These are phyloP conservation scores for Coprinopsis marcescibilis DNA, from an alignment of 768 basidiomycete species.

Conservation along the genomic window DNA sequence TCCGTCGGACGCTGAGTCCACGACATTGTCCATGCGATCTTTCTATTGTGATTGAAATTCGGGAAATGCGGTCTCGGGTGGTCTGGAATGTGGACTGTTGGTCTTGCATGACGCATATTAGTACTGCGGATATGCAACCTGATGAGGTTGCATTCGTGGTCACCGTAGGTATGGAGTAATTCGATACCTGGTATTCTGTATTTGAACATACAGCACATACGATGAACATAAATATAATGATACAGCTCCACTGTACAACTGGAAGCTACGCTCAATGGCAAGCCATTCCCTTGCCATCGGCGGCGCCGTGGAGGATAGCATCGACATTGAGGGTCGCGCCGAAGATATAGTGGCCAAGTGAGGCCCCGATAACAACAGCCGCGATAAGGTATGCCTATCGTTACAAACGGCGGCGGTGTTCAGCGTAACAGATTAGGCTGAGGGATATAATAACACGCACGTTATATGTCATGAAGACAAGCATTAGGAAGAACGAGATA, in stretches of 20 bases:
- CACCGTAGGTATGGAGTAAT: too few relatives aligned
- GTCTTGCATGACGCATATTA: too few relatives aligned
- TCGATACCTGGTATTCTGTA: too few relatives aligned
- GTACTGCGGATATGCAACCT: too few relatives aligned
- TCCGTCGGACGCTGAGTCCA: too few relatives aligned
- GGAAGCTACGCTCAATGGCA: slow-evolving; percentile 52
- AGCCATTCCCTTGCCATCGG: slow-evolving; percentile 61
- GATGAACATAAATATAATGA: background rate
- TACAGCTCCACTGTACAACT: background rate
- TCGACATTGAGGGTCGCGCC: slow-evolving; percentile 60
- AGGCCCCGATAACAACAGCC: slow-evolving; percentile 79
- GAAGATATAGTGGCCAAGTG: slow-evolving; percentile 77
- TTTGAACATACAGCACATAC: too few relatives aligned
- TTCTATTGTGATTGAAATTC: too few relatives aligned
- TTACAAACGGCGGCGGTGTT: background rate
- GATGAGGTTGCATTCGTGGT: too few relatives aligned
- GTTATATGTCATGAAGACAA: slow-evolving; percentile 97
- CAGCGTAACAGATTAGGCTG: slow-evolving; percentile 5
- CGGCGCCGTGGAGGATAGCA: slow-evolving; percentile 38
- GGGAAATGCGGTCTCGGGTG: too few relatives aligned
- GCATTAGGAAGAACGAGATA: slow-evolving; percentile 87
- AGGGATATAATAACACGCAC: slow-evolving; percentile 39
- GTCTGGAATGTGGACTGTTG: too few relatives aligned
- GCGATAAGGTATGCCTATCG: slow-evolving; percentile 80
- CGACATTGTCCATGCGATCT: too few relatives aligned